These are phyloP conservation scores for Krasilnikovozyma curviuscula DNA, from an alignment of 768 basidiomycete species.

Conservation along the genomic window DNA sequence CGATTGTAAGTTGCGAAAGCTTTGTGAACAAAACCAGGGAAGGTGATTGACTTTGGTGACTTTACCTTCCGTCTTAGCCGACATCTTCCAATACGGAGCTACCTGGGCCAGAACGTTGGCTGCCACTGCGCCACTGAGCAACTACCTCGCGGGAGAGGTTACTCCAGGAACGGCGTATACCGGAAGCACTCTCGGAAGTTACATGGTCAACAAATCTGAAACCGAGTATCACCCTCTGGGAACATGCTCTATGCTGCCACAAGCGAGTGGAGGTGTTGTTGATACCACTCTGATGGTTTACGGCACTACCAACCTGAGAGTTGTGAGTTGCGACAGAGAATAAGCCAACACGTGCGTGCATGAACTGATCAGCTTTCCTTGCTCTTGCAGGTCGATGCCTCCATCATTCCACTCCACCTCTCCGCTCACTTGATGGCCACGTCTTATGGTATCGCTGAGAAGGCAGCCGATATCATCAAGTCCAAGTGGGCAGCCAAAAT, in stretches of 20 bases:
- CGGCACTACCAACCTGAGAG: constrained; percentile 40
- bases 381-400: constrained; percentile 30
- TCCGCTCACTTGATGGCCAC: constrained; percentile 7
- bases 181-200: background rate
- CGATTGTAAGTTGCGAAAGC: background rate
- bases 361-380: background rate
- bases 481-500: constrained; percentile 1
- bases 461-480: constrained; percentile 32
- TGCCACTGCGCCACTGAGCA: background rate
- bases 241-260: constrained; percentile 42
- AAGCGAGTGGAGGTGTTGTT: constrained; percentile 39
- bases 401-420: constrained; percentile 32
- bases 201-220: constrained; percentile 15
- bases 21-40: background rate
- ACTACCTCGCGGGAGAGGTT: constrained; percentile 3
- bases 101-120: background rate
- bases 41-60: background rate
- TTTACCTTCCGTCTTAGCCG: background rate
- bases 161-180: background rate
- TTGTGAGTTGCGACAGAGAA: constrained; percentile 29
- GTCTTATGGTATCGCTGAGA: constrained; percentile 34
- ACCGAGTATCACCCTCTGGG: constrained; percentile 36
- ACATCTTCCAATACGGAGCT: constrained; percentile 4
- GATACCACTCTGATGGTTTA: constrained; percentile 39
- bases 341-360: background rate